Base-by-base conservation (phyloP, 163 green algal genomes). In the Scenedesmus sp. region DNA sequence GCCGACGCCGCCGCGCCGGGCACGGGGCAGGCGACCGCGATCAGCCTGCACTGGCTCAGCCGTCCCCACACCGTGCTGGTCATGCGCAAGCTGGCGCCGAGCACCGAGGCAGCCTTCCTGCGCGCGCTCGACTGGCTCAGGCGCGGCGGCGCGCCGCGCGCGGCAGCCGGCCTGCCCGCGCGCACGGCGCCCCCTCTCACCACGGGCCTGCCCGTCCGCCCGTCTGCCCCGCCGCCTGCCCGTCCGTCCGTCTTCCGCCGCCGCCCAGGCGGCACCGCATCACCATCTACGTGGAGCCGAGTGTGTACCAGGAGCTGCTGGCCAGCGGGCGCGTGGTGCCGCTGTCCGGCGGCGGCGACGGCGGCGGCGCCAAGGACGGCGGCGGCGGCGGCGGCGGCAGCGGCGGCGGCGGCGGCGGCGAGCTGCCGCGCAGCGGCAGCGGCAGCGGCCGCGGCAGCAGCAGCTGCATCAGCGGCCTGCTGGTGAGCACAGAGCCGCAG, bases 1-100 rank as follows among this genome's bases (percentile, higher is more conserved):
- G 44, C 63, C 34, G 63, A 24, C 26, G 34, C 62, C 29, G 58
- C 54, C 9, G 58, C 54, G 14, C 54, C 53, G 4, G 71, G 28
- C 44, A 62, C 26, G 20, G 53, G 63, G 28, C 36, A 74, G 33
- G 73, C 60, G 14, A 69, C 75, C 9, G 29, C 60, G 2, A 70
- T 76, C 26, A 60, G 47, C 18, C 45, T 82, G 63, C 75, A 82
- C 18, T 82, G 75, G 75, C 39, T 82, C 26, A 77, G 63, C 53
- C 39, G 64, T 17, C 75, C 75, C 6, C 45, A 42, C 20, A 82
- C 47, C 31, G 75, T 82, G 47, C 51, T 82, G 53, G 63, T 82
- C 36, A 62, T 82, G 75, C 67, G 75, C 17, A 82, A 82, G 75
- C 22, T 75, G 42, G 75, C 75, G 31, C 36, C 63, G 17, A 60